Percentiles rank a stretch among this genome's conserved stretches.
Conservation (phyloP, 2,329 filamentous ascomycete species). For the Colletotrichum abscissum region DNA sequence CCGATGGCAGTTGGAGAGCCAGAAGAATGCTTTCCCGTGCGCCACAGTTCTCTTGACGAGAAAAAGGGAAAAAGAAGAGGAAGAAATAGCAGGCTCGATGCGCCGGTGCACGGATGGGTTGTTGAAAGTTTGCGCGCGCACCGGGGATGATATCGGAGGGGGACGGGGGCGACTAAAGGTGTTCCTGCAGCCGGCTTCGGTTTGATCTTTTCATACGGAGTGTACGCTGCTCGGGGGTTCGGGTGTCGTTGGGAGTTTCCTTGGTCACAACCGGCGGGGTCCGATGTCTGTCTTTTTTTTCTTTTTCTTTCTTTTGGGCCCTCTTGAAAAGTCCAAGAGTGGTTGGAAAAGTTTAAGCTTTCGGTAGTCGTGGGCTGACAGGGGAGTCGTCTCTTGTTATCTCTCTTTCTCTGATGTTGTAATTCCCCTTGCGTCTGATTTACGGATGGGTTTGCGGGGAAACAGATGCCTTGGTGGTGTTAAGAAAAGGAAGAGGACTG, state of each 20-base stretch:
- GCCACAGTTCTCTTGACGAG: neutral
- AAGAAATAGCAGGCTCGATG: conserved; percentile 13
- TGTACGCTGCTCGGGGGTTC: conserved; percentile 2
- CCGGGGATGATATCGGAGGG: conserved; percentile 15
- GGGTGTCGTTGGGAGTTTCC: neutral
- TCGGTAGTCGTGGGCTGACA: conserved; percentile 2
- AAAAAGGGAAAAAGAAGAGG: neutral
- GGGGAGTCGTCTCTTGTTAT: conserved; percentile 15
- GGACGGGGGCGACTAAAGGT: neutral
- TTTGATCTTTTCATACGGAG: conserved; percentile 3
- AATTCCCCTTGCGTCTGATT: neutral
- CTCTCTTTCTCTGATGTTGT: conserved; percentile 5
- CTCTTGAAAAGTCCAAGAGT: neutral
- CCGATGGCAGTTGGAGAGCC: neutral
- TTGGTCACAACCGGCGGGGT: neutral
- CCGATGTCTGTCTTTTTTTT: neutral
- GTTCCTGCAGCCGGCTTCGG: conserved; percentile 14
- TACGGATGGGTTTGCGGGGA: neutral
- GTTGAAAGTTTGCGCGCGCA: conserved; percentile 4
- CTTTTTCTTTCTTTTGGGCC: neutral
- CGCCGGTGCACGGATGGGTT: conserved; percentile 6
- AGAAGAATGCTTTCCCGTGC: conserved; percentile 3
- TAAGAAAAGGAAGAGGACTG: neutral
- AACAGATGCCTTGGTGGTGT: neutral
- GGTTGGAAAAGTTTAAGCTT: conserved; percentile 4